Evolutionary conservation across 495 filamentous ascomycete genomes (phyloP).

Genomic region (Penicillium riverlandense): DNA sequence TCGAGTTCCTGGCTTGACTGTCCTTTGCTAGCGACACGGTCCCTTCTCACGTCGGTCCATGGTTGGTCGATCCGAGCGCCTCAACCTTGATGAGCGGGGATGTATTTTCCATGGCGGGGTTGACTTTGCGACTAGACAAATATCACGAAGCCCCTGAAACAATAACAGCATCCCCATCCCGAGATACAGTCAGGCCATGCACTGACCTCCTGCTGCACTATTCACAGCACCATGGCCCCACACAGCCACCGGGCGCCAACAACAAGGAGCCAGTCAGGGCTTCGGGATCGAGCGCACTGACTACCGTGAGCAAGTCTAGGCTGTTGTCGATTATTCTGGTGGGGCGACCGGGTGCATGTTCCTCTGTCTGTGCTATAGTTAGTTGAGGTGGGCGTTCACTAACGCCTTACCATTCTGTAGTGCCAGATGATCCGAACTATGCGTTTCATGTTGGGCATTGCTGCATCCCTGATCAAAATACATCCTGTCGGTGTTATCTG

Average conservation of each 20-base stretch:
- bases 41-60: too few relatives aligned
- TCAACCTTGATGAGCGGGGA: too few relatives aligned
- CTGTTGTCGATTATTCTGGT: conserved; percentile 7
- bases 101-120: too few relatives aligned
- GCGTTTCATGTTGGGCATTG: conserved; percentile 2
- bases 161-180: not conserved
- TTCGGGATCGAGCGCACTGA: conserved; percentile 17
- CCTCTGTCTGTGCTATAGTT: not conserved
- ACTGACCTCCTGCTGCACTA: conserved; percentile 16
- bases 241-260: too few relatives aligned
- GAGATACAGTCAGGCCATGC: conserved; percentile 11
- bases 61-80: too few relatives aligned
- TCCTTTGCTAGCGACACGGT: too few relatives aligned
- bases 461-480: too few relatives aligned
- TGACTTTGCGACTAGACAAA: too few relatives aligned
- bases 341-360: not conserved
- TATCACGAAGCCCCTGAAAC: conserved; percentile 9
- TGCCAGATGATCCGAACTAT: conserved; percentile 3
- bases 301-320: conserved; percentile 17
- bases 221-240: conserved; percentile 7
- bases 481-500: too few relatives aligned
- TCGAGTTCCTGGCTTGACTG: too few relatives aligned
- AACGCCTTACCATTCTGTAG: too few relatives aligned
- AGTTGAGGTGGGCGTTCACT: too few relatives aligned
- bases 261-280: conserved; percentile 3